phyloP scores from a whole-genome alignment of 192 early-diverging fungal genomes.

The Rhizophagus sp. region DNA sequence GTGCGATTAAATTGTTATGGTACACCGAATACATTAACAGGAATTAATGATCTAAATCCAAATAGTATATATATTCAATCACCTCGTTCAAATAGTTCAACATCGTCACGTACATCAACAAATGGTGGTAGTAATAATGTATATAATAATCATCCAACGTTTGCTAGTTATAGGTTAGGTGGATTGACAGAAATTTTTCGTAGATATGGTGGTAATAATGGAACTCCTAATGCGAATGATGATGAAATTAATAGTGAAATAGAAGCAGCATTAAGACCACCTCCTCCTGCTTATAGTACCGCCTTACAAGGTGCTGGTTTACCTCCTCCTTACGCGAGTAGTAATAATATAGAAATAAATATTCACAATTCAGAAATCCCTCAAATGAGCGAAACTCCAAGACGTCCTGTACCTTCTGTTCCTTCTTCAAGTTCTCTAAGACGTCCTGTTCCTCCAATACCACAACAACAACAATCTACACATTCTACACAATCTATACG shows the following conservation, averaged over 20 bases:
- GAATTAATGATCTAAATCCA: background rate
- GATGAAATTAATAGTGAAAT: background rate
- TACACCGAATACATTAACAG: too few species aligned
- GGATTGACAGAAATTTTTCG: background rate
- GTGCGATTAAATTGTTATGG: slow-evolving; percentile 22
- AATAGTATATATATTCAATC: too few species aligned
- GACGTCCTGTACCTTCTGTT: background rate
- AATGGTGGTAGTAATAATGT: background rate
- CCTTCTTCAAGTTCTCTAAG: background rate
- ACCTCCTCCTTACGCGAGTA: background rate
- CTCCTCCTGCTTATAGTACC: slow-evolving; percentile 3
- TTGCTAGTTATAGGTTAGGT: slow-evolving; percentile 8
- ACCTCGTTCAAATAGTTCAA: background rate
- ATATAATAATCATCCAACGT: slow-evolving; percentile 3
- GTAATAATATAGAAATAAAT: background rate
- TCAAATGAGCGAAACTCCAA: background rate
- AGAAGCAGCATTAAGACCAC: background rate
- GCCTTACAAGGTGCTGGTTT: slow-evolving; percentile 18
- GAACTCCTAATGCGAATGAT: background rate
- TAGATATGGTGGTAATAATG: background rate
- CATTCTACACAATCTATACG: background rate
- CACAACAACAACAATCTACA: background rate
- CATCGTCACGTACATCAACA: slow-evolving; percentile 13
- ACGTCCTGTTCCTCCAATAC: slow-evolving; percentile 1
- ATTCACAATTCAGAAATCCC: background rate